Conservation (phyloP, 108 stramenopile genomes). For the Bacterosira constricta region DNA sequence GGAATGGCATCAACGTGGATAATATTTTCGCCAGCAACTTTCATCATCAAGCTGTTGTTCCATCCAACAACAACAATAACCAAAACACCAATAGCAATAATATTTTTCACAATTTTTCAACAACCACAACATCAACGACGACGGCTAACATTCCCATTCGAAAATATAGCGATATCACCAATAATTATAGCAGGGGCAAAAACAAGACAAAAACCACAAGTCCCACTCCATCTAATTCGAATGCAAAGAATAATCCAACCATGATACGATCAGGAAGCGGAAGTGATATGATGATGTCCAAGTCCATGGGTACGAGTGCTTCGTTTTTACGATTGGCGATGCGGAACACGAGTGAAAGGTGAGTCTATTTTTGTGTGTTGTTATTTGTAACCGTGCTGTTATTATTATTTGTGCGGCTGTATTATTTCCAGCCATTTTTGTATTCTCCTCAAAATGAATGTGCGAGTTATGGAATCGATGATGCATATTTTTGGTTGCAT, state of each 20-base stretch:
- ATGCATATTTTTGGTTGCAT: too few species aligned
- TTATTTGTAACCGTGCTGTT: too few species aligned
- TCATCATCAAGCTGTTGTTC: background rate
- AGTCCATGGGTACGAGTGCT: constrained; percentile 14
- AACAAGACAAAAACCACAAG: background rate
- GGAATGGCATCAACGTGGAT: constrained; percentile 24
- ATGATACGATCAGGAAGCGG: background rate
- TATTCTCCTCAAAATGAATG: too few species aligned
- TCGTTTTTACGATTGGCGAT: constrained; percentile 1
- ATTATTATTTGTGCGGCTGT: too few species aligned
- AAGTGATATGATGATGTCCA: constrained; percentile 4
- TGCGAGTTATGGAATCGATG: too few species aligned
- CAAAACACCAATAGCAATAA: background rate
- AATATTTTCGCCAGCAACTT: constrained; percentile 13
- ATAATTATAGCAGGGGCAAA: background rate
- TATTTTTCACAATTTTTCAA: constrained; percentile 19
- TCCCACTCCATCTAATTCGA: too few species aligned
- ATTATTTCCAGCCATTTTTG: too few species aligned
- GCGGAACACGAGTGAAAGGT: constrained; percentile 2
- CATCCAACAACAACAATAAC: background rate
- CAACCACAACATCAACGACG: background rate
- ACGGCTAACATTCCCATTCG: background rate
- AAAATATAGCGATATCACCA: constrained; percentile 10
- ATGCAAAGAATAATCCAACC: background rate
- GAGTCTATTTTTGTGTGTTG: too few species aligned